Conservation (phyloP, 306 rosid genomes). For the Acmispon strigosus region DNA sequence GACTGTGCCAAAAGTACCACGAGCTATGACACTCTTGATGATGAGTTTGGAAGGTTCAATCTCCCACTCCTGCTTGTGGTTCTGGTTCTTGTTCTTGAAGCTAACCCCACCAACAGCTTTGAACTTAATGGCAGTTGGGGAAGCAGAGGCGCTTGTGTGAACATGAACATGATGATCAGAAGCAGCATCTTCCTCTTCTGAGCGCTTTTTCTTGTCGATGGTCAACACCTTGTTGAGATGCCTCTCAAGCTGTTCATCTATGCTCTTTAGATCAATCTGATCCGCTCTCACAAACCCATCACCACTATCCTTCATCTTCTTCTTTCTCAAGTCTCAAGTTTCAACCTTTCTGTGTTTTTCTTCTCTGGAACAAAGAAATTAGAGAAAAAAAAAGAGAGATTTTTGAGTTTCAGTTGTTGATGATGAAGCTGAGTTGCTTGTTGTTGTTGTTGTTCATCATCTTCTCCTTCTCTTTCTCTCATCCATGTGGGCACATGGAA, state of each 20-base stretch:
- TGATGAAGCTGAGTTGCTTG: too few relatives aligned
- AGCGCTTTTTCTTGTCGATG: conserved; percentile 66
- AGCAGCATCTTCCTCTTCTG: conserved; percentile 28
- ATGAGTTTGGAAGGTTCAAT: conserved; percentile 84
- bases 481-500: conserved; percentile 91
- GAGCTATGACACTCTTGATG: conserved; percentile 75
- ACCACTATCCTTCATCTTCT: conserved; percentile 63
- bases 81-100: conserved; percentile 43
- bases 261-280: conserved; percentile 98
- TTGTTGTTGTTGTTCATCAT: too few relatives aligned
- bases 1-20: conserved; percentile 90
- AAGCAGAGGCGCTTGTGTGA: conserved; percentile 19
- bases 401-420: neutral
- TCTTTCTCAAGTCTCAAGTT: neutral
- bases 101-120: neutral
- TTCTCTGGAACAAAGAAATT: too few relatives aligned
- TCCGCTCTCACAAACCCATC: conserved; percentile 96
- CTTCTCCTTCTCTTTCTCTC: neutral
- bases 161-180: neutral
- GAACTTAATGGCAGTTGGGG: conserved; percentile 17
- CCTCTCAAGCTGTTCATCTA: conserved; percentile 92
- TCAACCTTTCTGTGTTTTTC: neutral
- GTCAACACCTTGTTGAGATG: conserved; percentile 71
- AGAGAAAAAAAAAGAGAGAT: neutral
- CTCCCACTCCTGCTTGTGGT: conserved; percentile 86